Base-by-base conservation (phyloP, 1,284 basidiomycete species). In the Omphalotus olearius region DNA sequence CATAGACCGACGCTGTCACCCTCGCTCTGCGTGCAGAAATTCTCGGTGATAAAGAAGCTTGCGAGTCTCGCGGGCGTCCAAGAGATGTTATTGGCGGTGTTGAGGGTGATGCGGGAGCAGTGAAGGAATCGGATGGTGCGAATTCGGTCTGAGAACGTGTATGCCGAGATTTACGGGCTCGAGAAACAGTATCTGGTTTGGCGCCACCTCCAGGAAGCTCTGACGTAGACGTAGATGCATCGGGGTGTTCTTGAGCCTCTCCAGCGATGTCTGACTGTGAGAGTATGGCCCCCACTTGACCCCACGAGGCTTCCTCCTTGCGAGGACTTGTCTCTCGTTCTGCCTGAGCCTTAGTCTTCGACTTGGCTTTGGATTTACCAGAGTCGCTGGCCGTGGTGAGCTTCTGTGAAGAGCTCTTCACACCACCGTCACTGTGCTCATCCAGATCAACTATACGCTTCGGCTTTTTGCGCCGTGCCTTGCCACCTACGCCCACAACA, bases 381-480 rank as follows among this genome's bases (percentile, higher is more conserved):
- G 63, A 65, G 14, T 59, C 64, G 33, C 68, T 65, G 1, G 74
- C 72, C n/a, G 58, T 60, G 9, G 61, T 59, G 49, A 67, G 64
- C 16, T 62, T 62, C 51, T 72, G 72, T 9, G 59, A 57, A 5
- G 56, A 47, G 28, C 58, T 59, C 11, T 64, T 57, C 41, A 39
- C 26, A 17, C 58, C 56, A 10, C 57, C 57, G 50, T 71, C 66
- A 58, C 69, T 73, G 47, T 69, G 68, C 11, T 44, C 51, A 57
- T 84, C 76, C 51, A 90, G 67, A 56, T 88, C 79, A 9, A 90
- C 87, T 50, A 90, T 84, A 14, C 87, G 79, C 63, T 83, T 87
- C 54, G 66, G 64, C 63, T 79, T 83, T 69, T 79, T 84, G 57
- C 72, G 76, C 47, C 75, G 74, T 14, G 70, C 66, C 54, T 76